A percentile compares a stretch with the other conserved stretches of the same genome.
Evolutionary conservation across 345 rosid species (phyloP).

Genomic region (Eucalyptus pauciflora): DNA sequence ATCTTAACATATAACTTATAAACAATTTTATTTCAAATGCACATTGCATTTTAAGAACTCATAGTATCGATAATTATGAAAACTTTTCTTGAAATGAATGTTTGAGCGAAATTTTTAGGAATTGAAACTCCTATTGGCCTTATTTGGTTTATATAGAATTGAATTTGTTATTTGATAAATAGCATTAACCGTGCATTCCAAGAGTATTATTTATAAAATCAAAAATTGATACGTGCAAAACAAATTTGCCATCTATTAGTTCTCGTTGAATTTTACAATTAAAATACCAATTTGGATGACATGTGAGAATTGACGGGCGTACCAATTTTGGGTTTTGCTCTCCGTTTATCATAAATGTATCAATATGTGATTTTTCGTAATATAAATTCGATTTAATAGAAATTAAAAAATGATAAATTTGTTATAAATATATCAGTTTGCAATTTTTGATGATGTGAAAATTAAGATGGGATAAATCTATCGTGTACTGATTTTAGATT

Average conservation of each 20-base stretch:
- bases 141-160: neutral
- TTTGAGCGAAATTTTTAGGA: neutral
- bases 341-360: fast-evolving
- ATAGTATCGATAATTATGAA: no score
- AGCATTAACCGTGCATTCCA: fast-evolving
- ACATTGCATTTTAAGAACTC: neutral
- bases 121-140: neutral
- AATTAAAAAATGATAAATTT: fast-evolving
- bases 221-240: fast-evolving
- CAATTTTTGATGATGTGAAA: no score
- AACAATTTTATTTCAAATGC: neutral
- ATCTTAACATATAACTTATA: neutral
- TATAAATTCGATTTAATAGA: no score
- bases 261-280: no score
- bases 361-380: fast-evolving
- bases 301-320: fast-evolving
- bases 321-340: fast-evolving
- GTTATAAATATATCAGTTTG: no score
- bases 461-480: no score
- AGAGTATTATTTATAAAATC: no score
- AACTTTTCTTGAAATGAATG: neutral
- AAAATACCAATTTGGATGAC: fast-evolving
- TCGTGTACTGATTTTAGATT: no score
- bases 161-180: no score
- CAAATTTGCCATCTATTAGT: fast-evolving